These are phyloP conservation scores for Ascochyta rabiei DNA, from an alignment of 2,329 filamentous ascomycete genomes.

Conservation along the genomic window DNA sequence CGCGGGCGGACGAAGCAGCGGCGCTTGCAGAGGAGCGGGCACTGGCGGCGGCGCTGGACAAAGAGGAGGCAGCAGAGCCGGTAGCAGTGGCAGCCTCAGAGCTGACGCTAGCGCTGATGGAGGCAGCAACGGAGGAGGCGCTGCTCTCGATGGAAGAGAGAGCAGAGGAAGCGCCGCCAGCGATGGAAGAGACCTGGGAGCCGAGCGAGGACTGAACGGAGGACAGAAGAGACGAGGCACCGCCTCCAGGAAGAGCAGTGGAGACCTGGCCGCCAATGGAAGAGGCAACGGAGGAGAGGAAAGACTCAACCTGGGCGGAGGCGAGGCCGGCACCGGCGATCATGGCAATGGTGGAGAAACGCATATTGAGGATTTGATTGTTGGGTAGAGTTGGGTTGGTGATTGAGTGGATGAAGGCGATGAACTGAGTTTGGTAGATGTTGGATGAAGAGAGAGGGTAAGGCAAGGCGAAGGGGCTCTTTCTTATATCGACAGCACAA, in stretches of 20 bases:
- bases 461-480: constrained; percentile 19
- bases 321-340: constrained; percentile 37
- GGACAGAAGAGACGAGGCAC: constrained; percentile 8
- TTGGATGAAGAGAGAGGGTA: constrained; percentile 13
- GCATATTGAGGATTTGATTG: constrained; percentile 36
- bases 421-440: constrained; percentile 19
- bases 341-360: constrained; percentile 44
- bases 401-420: constrained; percentile 15
- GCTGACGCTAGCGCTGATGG: constrained; percentile 26
- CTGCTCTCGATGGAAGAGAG: constrained; percentile 22
- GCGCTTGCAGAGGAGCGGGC: constrained; percentile 7
- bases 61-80: constrained; percentile 5
- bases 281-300: constrained; percentile 32
- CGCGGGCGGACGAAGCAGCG: constrained; percentile 1
- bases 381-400: constrained; percentile 8
- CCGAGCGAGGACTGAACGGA: constrained; percentile 12
- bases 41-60: constrained; percentile 3
- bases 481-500: constrained; percentile 26
- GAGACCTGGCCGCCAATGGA: constrained; percentile 16
- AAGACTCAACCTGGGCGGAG: constrained; percentile 38
- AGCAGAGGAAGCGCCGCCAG: constrained; percentile 13
- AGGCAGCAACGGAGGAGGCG: constrained; percentile 22
- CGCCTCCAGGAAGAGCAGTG: constrained; percentile 19
- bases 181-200: constrained; percentile 17
- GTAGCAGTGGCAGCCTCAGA: constrained; percentile 18